Evolutionary conservation across 257 asterid genomes (phyloP), one percentile per base, ranked within the genome.

Genomic region (Plectranthus barbatus): DNA sequence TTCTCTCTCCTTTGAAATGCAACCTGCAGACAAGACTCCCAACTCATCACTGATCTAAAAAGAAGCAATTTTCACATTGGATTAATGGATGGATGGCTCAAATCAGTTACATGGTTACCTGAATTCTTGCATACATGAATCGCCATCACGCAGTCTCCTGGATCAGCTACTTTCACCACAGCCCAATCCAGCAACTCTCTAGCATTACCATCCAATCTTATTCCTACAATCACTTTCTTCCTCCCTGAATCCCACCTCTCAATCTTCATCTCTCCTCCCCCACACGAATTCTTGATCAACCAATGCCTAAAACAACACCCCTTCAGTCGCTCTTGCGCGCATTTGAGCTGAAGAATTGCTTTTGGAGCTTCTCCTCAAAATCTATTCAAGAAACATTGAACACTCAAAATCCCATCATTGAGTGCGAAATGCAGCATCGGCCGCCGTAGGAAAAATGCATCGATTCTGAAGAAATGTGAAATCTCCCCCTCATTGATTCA

Each of bases 111-210:
- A 69, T 6, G 57, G 31, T 56, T 52, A 87, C 99, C 97, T 24
- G 95, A 80, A 62, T 77, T 81, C 68, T 80, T 66, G 80, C 94
- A 84, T 66, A 93, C 86, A 67, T 90, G 97, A 76, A 93, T 54
- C 8, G 97, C 99, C 61, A 83, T 69, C 5, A 93, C 92, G 11
- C 64, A 67, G 66, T 90, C 96, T 34, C 99, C 97, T 0, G 88
- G 78, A 66, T 84, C 79, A 33, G 96, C 95, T 29, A 85, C 92
- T 76, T 87, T 93, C 54, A 83, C 82, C 69, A 93, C 21, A 26
- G 97, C 92, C 99, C 96, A 90, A 71, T 90, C 91, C 48, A 93
- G 72, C 75, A 93, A 72, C 79, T 87, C 95, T 56, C 67, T 77
- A 31, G 82, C 76, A 57, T 78, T 80, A 4, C 68, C 80, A 67